Evolutionary conservation across 345 rosid genomes (phyloP).

Genomic region (Syzygium grande): DNA sequence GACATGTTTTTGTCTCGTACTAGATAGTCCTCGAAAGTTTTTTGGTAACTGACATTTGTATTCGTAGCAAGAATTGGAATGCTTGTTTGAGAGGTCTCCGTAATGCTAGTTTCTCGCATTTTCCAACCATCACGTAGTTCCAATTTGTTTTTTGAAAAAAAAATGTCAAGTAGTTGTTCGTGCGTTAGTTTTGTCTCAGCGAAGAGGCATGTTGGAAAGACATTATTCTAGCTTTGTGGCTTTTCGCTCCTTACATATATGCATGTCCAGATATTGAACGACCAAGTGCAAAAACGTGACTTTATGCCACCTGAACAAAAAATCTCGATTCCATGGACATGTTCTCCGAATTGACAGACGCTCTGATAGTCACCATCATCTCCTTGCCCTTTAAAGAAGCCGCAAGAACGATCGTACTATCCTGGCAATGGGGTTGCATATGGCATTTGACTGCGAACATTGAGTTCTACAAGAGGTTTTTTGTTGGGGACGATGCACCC

Average conservation of each 20-base stretch:
- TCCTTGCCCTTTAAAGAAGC: conserved; percentile 36
- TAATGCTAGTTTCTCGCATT: no score
- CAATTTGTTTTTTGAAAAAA: background rate
- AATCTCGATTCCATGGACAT: background rate
- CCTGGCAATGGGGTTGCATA: conserved; percentile 11
- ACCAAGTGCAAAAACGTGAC: background rate
- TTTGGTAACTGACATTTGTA: no score
- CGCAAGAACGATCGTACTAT: conserved; percentile 12
- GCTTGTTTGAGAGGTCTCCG: background rate
- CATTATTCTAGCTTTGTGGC: background rate
- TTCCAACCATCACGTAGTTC: background rate
- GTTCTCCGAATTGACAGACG: conserved; percentile 3
- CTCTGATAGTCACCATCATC: conserved; percentile 6
- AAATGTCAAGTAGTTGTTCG: background rate
- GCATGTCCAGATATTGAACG: background rate
- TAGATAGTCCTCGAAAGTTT: no score
- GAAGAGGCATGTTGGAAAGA: background rate
- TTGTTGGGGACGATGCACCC: background rate
- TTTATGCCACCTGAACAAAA: background rate
- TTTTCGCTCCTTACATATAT: background rate
- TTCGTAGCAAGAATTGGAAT: background rate
- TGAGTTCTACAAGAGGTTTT: conserved; percentile 18
- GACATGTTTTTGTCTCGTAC: no score
- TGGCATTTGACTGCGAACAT: conserved; percentile 9
- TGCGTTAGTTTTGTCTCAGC: background rate